A percentile compares a stretch with the other conserved stretches of the same genome.
Evolutionary conservation across 1,284 basidiomycete genomes (phyloP).

Genomic region (Ceratobasidium papillatum): DNA sequence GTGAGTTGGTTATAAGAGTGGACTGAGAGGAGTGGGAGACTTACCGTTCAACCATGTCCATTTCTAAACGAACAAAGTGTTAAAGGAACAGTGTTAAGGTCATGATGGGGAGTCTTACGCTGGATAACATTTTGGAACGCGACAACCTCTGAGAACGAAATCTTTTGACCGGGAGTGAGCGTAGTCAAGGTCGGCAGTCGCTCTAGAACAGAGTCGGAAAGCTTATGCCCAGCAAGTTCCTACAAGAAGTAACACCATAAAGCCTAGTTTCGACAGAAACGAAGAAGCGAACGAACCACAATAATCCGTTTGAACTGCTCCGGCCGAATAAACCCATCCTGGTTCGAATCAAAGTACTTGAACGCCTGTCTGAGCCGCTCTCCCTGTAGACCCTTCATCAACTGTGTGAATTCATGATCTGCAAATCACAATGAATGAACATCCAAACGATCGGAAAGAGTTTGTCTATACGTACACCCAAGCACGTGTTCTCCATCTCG

Average conservation of each 20-base stretch:
- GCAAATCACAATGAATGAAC: constrained; percentile 34
- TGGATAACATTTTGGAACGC: constrained; percentile 94
- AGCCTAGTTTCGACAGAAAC: neutral
- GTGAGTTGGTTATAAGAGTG: constrained; percentile 32
- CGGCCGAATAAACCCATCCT: constrained; percentile 90
- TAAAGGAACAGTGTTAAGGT: constrained; percentile 30
- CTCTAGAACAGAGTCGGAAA: constrained; percentile 90
- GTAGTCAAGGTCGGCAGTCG: constrained; percentile 89
- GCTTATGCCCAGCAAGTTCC: constrained; percentile 95
- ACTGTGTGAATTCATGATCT: constrained; percentile 95
- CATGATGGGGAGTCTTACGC: constrained; percentile 58
- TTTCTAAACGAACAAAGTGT: constrained; percentile 63
- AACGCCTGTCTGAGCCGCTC: constrained; percentile 94
- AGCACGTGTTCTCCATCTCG: constrained; percentile 88
- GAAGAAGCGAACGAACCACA: constrained; percentile 61
- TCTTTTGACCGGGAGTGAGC: constrained; percentile 83
- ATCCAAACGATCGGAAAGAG: constrained; percentile 22
- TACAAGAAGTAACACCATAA: constrained; percentile 49
- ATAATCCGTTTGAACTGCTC: constrained; percentile 95
- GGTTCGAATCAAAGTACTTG: constrained; percentile 85
- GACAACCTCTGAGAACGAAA: constrained; percentile 93
- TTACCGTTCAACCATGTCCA: constrained; percentile 93
- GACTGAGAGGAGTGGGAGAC: constrained; percentile 44
- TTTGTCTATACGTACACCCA: constrained; percentile 71
- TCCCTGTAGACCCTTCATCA: constrained; percentile 97